Evolutionary conservation across 192 early-diverging fungal genomes (phyloP).

Genomic region (Spizellomyces sp.): DNA sequence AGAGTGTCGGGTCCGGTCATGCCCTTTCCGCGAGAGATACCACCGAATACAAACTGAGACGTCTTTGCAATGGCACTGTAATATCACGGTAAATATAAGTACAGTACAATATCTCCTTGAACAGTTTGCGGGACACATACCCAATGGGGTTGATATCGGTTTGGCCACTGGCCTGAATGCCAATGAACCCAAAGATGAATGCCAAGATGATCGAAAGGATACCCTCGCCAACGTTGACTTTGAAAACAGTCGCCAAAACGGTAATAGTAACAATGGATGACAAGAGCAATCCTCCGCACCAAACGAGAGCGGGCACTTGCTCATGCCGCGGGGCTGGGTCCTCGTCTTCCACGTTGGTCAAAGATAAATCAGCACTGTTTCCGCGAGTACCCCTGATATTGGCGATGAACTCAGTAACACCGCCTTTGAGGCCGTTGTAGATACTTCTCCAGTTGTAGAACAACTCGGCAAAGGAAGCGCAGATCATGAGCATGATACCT

Average conservation of each 20-base stretch:
- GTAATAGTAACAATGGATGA: slow-evolving; percentile 59
- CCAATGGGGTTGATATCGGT: slow-evolving; percentile 84
- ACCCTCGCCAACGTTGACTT: slow-evolving; percentile 67
- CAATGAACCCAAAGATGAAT: slow-evolving; percentile 74
- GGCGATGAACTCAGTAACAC: slow-evolving; percentile 18
- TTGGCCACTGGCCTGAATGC: slow-evolving; percentile 78
- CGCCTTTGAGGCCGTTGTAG: slow-evolving; percentile 45
- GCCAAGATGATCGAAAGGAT: slow-evolving; percentile 72
- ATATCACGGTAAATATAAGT: too few relatives aligned
- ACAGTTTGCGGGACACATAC: too few relatives aligned
- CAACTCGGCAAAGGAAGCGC: slow-evolving; percentile 65
- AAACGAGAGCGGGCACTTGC: slow-evolving; percentile 64
- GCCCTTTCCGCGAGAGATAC: slow-evolving; percentile 64
- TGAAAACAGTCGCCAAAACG: slow-evolving; percentile 67
- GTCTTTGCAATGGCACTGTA: slow-evolving; percentile 76
- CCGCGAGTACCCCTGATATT: background rate
- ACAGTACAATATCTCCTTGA: too few relatives aligned
- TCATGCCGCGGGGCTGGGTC: slow-evolving; percentile 50
- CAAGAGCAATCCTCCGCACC: slow-evolving; percentile 63
- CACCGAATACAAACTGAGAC: slow-evolving; percentile 82
- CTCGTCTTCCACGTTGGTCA: slow-evolving; percentile 32
- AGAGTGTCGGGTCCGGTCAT: slow-evolving; percentile 32
- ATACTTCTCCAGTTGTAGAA: slow-evolving; percentile 48
- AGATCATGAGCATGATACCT: slow-evolving; percentile 68
- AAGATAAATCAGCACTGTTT: background rate